Evolutionary conservation across 1,139 yeast species (phyloP).

Genomic region (Chernovozyma aurita): DNA sequence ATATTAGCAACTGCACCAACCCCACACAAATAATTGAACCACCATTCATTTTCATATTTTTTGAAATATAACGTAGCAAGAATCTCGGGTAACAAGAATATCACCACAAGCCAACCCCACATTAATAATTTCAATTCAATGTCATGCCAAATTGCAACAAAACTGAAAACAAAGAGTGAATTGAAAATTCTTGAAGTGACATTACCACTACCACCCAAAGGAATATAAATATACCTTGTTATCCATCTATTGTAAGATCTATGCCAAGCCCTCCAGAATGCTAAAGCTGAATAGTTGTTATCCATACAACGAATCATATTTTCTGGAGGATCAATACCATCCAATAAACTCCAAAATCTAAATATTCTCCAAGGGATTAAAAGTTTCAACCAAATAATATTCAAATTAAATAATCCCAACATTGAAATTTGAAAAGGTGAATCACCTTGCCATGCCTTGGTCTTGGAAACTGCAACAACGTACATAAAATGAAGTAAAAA

Average conservation of each 20-base stretch:
- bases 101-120: constrained; percentile 95
- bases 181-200: constrained; percentile 57
- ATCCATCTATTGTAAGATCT: constrained; percentile 91
- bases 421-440: constrained; percentile 91
- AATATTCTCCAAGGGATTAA: constrained; percentile 95
- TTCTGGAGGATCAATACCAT: constrained; percentile 94
- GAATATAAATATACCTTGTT: constrained; percentile 75
- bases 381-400: constrained; percentile 87
- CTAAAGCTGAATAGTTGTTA: constrained; percentile 85
- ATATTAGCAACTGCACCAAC: constrained; percentile 84
- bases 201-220: constrained; percentile 73
- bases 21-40: constrained; percentile 83
- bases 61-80: constrained; percentile 47
- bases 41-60: constrained; percentile 45
- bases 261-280: constrained; percentile 99
- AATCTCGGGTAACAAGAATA: constrained; percentile 87
- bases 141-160: constrained; percentile 98
- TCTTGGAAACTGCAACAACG: constrained; percentile 86
- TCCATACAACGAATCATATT: constrained; percentile 97
- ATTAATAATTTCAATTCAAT: constrained; percentile 77
- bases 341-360: constrained; percentile 86
- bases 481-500: constrained; percentile 79
- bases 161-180: constrained; percentile 84
- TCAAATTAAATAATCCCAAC: constrained; percentile 88
- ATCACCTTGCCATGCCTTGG: constrained; percentile 87